Conservation (phyloP, 305 asterid genomes). For the Fraxinus platypoda region DNA sequence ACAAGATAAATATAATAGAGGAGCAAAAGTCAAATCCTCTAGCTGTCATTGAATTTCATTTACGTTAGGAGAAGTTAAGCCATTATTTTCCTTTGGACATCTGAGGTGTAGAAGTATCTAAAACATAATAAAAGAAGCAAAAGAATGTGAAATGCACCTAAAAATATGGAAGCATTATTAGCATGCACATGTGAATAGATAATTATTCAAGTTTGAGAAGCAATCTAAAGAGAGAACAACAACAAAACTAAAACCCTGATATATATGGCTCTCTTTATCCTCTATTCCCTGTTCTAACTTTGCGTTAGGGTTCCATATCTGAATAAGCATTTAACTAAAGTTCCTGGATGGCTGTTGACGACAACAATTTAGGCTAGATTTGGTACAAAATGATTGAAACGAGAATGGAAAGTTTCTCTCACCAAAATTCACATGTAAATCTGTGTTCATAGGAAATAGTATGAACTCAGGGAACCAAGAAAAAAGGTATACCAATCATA, state of each 20-base stretch:
- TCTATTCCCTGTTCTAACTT: neutral
- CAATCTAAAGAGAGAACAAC: neutral
- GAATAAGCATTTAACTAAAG: neutral
- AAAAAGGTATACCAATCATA: constrained; percentile 76
- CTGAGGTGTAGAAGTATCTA: neutral
- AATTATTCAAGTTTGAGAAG: neutral
- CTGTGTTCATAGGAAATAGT: constrained; percentile 18
- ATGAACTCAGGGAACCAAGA: constrained; percentile 20
- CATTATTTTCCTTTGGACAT: constrained; percentile 15
- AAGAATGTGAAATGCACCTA: neutral
- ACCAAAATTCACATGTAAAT: constrained; percentile 5
- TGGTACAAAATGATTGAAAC: neutral
- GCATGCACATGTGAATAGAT: neutral
- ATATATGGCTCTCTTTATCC: constrained; percentile 1
- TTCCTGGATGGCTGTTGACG: neutral
- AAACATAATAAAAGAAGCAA: neutral
- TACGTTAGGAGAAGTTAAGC: constrained; percentile 1
- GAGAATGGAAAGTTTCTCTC: constrained; percentile 9
- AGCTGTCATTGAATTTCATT: neutral
- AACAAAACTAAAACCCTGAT: neutral
- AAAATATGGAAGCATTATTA: neutral
- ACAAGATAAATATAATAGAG: neutral
- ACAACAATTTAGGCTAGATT: neutral
- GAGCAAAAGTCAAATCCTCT: constrained; percentile 13
- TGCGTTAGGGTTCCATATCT: neutral